Percentiles rank a stretch among this genome's conserved stretches.
phyloP scores from a whole-genome alignment of 192 early-diverging fungal genomes.

The Glomus cerebriforme region DNA sequence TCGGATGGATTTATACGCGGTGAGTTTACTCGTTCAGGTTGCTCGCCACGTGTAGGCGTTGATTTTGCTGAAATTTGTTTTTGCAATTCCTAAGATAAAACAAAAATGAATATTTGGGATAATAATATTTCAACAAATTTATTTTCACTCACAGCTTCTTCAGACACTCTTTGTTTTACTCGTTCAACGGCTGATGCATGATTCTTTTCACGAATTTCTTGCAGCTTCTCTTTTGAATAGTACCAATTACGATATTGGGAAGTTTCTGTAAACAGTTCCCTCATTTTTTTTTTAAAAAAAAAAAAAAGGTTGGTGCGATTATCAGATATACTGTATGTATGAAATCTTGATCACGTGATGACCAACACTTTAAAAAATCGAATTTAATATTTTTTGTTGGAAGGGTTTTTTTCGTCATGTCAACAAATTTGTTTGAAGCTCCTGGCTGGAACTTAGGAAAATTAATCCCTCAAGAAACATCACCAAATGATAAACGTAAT shows the following conservation, averaged over 20 bases:
- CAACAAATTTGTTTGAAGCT: background rate
- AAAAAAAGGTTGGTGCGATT: too few species aligned
- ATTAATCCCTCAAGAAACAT: background rate
- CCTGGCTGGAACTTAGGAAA: background rate
- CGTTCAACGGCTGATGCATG: slow-evolving; percentile 58
- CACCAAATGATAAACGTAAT: background rate
- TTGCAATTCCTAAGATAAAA: slow-evolving; percentile 17
- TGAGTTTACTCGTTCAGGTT: slow-evolving; percentile 24
- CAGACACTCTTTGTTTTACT: slow-evolving; percentile 55
- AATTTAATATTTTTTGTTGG: too few species aligned
- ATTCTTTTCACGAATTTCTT: slow-evolving; percentile 57
- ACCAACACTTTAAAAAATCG: too few species aligned
- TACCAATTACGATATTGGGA: slow-evolving; percentile 78
- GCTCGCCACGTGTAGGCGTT: background rate
- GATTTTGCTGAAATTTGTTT: background rate
- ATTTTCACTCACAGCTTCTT: slow-evolving; percentile 52
- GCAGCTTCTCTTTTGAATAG: slow-evolving; percentile 56
- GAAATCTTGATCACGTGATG: too few species aligned
- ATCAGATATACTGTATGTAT: too few species aligned
- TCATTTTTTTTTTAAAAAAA: slow-evolving; percentile 18
- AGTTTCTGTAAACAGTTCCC: slow-evolving; percentile 64
- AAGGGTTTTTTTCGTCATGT: too few species aligned
- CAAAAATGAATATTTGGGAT: background rate
- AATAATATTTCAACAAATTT: background rate
- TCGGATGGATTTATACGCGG: slow-evolving; percentile 33